A percentile compares a stretch with the other conserved stretches of the same genome.
Conservation (phyloP, 1,284 basidiomycete genomes). For the Sphaerobolus stellatus region DNA sequence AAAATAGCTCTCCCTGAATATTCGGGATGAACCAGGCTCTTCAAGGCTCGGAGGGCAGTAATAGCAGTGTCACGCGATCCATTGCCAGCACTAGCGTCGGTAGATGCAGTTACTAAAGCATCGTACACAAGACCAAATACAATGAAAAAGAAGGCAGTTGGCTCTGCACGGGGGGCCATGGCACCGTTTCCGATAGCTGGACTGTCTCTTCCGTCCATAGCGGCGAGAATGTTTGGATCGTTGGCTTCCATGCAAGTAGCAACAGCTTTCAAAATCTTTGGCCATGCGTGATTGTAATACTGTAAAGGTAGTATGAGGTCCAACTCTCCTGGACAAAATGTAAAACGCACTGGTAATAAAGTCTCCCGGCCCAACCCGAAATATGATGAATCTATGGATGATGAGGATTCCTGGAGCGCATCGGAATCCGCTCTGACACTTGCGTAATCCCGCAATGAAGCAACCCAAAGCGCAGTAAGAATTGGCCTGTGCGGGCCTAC, state of each 20-base stretch:
- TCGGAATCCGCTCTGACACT: conserved; percentile 89
- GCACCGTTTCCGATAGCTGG: conserved; percentile 18
- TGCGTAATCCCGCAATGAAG: conserved; percentile 88
- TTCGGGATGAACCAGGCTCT: conserved; percentile 73
- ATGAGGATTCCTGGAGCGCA: conserved; percentile 67
- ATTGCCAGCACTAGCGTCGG: conserved; percentile 48
- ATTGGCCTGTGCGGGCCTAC: conserved; percentile 78
- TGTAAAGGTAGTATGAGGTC: conserved; percentile 31
- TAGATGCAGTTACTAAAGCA: conserved; percentile 70
- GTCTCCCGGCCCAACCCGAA: conserved; percentile 89
- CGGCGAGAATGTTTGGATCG: conserved; percentile 69
- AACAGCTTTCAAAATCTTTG: conserved; percentile 84
- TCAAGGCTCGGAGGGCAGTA: conserved; percentile 78
- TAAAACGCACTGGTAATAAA: conserved; percentile 71
- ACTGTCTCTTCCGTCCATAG: conserved; percentile 76
- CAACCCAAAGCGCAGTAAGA: conserved; percentile 86
- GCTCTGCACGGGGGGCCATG: conserved; percentile 56
- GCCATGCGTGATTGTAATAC: conserved; percentile 88
- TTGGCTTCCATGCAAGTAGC: conserved; percentile 74
- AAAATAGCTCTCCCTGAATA: conserved; percentile 81
- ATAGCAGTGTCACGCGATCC: conserved; percentile 48
- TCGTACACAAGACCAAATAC: conserved; percentile 94
- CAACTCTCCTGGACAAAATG: conserved; percentile 12
- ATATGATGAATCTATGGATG: conserved; percentile 78
- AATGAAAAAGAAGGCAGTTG: conserved; percentile 82